phyloP scores from a whole-genome alignment of 345 rosid genomes.

The Gossypium mustelinum region DNA sequence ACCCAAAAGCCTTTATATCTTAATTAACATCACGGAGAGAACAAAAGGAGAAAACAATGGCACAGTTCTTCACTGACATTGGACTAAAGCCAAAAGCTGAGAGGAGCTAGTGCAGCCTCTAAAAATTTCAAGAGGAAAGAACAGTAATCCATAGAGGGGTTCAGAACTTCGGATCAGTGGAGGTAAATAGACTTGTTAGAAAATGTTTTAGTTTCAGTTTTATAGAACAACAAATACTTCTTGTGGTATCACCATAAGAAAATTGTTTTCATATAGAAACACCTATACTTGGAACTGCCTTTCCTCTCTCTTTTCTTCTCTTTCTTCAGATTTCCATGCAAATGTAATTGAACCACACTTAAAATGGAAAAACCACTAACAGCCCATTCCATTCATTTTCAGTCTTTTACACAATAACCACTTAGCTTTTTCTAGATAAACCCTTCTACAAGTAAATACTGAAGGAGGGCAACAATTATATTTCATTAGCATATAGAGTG shows the following conservation, averaged over 20 bases:
- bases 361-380: neutral
- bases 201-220: neutral
- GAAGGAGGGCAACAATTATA: neutral
- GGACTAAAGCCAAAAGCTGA: constrained; percentile 1
- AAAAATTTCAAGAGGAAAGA: neutral
- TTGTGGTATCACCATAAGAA: neutral
- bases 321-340: neutral
- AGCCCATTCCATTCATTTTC: neutral
- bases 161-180: neutral
- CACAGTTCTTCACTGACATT: neutral
- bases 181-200: neutral
- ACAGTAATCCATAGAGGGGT: neutral
- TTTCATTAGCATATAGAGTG: neutral
- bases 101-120: neutral
- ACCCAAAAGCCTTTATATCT: neutral
- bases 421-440: neutral
- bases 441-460: neutral
- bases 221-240: neutral
- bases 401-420: neutral
- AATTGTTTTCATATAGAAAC: neutral
- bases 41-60: neutral
- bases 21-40: neutral
- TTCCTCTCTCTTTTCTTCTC: neutral
- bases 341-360: neutral
- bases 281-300: neutral